phyloP scores from a whole-genome alignment of 2,329 filamentous ascomycete species.

The Penicillium sp. region DNA sequence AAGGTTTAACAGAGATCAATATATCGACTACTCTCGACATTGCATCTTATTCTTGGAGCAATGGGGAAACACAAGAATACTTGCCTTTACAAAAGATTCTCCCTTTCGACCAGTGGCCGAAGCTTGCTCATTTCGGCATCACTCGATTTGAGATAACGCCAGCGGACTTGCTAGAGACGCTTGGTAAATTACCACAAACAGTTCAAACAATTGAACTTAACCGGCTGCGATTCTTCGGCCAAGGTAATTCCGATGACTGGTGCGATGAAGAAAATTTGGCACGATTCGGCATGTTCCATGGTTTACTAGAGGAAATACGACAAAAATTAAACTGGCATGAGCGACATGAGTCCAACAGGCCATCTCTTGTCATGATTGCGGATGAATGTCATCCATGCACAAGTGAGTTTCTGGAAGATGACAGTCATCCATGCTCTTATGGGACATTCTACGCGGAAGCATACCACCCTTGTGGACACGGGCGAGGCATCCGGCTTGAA shows the following conservation, averaged over 20 bases:
- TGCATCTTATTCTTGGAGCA: background rate
- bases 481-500: conserved; percentile 3
- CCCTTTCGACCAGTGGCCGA: conserved; percentile 12
- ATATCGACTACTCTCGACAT: background rate
- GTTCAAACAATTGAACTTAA: conserved; percentile 7
- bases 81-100: conserved; percentile 10
- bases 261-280: too few relatives aligned
- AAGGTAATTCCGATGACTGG: too few relatives aligned
- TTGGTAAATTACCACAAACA: conserved; percentile 4
- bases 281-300: too few relatives aligned
- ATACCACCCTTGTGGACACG: too few relatives aligned
- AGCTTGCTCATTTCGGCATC: conserved; percentile 10
- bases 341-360: conserved; percentile 7
- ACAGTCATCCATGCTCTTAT: too few relatives aligned
- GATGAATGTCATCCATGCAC: too few relatives aligned
- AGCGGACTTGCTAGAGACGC: conserved; percentile 8
- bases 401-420: too few relatives aligned
- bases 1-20: conserved; percentile 8
- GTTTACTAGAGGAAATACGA: conserved; percentile 9
- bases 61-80: background rate
- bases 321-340: conserved; percentile 9
- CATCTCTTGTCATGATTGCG: conserved; percentile 7
- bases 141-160: conserved; percentile 5
- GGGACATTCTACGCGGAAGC: too few relatives aligned
- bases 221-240: background rate